These are phyloP conservation scores for Cryphonectria radicalis DNA, from an alignment of 2,329 filamentous ascomycete species.

Conservation along the genomic window DNA sequence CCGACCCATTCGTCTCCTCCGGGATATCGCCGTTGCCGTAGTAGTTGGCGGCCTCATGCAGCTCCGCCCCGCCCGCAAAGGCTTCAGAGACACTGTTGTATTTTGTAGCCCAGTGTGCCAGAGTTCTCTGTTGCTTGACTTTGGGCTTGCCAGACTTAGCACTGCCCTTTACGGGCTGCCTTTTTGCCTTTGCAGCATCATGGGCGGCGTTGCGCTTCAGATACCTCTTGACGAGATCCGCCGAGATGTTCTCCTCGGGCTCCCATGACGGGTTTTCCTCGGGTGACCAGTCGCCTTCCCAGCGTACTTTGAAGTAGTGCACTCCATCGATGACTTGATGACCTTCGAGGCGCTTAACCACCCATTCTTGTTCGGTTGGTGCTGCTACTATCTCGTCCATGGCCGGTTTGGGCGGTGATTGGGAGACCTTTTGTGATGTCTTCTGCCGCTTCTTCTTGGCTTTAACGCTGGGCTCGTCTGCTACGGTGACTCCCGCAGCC, in stretches of 20 bases:
- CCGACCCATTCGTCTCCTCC: background rate
- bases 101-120: slow-evolving; percentile 16
- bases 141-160: background rate
- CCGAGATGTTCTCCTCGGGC: slow-evolving; percentile 55
- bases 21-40: background rate
- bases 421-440: background rate
- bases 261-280: slow-evolving; percentile 64
- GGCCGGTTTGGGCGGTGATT: slow-evolving; percentile 25
- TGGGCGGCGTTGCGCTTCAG: slow-evolving; percentile 38
- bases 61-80: slow-evolving; percentile 21
- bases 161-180: background rate
- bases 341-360: slow-evolving; percentile 51
- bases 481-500: background rate
- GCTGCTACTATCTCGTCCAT: slow-evolving; percentile 35
- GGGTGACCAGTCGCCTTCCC: slow-evolving; percentile 60
- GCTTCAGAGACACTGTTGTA: slow-evolving; percentile 23
- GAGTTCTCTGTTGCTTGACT: slow-evolving; percentile 6
- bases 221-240: slow-evolving; percentile 47
- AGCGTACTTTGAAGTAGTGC: slow-evolving; percentile 57
- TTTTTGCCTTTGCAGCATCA: background rate
- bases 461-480: background rate
- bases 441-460: slow-evolving; percentile 18
- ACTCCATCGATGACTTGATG: slow-evolving; percentile 45
- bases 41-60: background rate
- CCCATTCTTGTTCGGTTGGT: slow-evolving; percentile 41